Evolutionary conservation across 192 early-diverging fungal species (phyloP).

Genomic region (Gamsiella multidivaricata): DNA sequence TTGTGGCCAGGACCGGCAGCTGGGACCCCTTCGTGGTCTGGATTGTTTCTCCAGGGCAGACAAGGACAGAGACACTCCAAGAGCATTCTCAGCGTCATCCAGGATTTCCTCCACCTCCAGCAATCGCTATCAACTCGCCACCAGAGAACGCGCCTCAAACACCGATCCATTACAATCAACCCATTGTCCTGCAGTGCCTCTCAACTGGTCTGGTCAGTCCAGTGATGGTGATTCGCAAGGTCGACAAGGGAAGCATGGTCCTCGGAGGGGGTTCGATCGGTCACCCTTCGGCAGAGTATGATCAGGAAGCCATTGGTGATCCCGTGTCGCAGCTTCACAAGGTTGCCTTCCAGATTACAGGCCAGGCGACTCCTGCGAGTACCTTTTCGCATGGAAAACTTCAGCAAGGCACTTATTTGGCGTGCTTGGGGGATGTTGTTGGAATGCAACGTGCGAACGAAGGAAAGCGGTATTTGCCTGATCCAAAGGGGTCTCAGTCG

Average conservation of each 20-base stretch:
- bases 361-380: slow-evolving; percentile 51
- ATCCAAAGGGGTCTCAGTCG: slow-evolving; percentile 21
- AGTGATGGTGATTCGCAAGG: slow-evolving; percentile 85
- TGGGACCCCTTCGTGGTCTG: slow-evolving; percentile 93
- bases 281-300: slow-evolving; percentile 45
- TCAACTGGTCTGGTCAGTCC: slow-evolving; percentile 85
- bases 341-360: slow-evolving; percentile 85
- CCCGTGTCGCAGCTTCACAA: slow-evolving; percentile 92
- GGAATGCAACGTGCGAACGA: slow-evolving; percentile 74
- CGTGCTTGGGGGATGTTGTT: slow-evolving; percentile 82
- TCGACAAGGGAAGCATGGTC: slow-evolving; percentile 85
- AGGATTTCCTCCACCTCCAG: slow-evolving; percentile 82
- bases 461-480: slow-evolving; percentile 58
- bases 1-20: slow-evolving; percentile 77
- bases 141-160: slow-evolving; percentile 61
- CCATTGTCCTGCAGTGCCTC: slow-evolving; percentile 88
- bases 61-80: slow-evolving; percentile 58
- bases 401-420: slow-evolving; percentile 71
- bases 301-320: slow-evolving; percentile 74
- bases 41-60: slow-evolving; percentile 75
- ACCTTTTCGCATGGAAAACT: slow-evolving; percentile 43
- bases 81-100: slow-evolving; percentile 65
- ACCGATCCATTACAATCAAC: slow-evolving; percentile 88
- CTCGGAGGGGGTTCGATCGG: slow-evolving; percentile 69
- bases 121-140: slow-evolving; percentile 75